Conservation (phyloP, 129 eudicot species). For the Ambrosia trifida region DNA sequence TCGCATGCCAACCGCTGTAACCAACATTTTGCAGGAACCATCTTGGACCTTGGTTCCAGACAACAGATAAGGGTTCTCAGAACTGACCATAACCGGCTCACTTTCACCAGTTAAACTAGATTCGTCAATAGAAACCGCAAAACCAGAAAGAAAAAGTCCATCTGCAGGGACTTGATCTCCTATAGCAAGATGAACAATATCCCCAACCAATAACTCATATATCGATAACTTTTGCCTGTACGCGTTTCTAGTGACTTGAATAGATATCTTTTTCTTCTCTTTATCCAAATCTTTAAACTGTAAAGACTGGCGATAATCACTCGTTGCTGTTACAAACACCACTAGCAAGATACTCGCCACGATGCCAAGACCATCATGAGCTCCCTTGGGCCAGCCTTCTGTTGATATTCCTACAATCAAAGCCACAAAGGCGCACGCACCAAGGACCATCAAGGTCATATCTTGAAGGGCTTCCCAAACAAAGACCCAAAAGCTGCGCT, state of each 20-base stretch:
- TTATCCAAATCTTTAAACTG: constrained; percentile 91
- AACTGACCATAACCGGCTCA: constrained; percentile 78
- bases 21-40: constrained; percentile 93
- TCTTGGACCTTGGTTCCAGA: constrained; percentile 99
- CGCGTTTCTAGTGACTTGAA: constrained; percentile 88
- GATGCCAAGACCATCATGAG: constrained; percentile 96
- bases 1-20: constrained; percentile 96
- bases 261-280: constrained; percentile 85
- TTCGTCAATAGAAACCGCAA: constrained; percentile 84
- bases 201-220: constrained; percentile 81
- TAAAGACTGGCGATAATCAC: constrained; percentile 90
- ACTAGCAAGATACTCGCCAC: constrained; percentile 87
- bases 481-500: constrained; percentile 77
- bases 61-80: constrained; percentile 75
- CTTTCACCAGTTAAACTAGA: constrained; percentile 97
- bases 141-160: constrained; percentile 90
- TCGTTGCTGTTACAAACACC: constrained; percentile 90
- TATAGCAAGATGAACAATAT: constrained; percentile 83
- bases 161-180: constrained; percentile 99
- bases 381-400: constrained; percentile 98
- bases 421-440: constrained; percentile 83
- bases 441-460: constrained; percentile 96
- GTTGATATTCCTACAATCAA: constrained; percentile 83
- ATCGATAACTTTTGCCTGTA: constrained; percentile 81
- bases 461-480: constrained; percentile 99